Evolutionary conservation across 1,284 basidiomycete species (phyloP), one percentile per base, ranked within the genome.

Genomic region (Testicularia cyperi): DNA sequence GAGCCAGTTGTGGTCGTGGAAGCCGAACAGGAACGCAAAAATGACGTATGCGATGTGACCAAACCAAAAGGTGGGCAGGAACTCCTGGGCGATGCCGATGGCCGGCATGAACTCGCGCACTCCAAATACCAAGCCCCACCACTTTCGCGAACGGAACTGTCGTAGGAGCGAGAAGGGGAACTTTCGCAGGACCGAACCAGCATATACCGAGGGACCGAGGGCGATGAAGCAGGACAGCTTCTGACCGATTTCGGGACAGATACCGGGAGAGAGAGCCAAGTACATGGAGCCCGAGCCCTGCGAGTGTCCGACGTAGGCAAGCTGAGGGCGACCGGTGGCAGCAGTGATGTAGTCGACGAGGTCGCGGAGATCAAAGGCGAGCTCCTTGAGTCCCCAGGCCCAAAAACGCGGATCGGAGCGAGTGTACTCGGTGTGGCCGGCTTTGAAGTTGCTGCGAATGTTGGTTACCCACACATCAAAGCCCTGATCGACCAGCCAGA

Each of bases 391-490:
- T 34, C 69, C 63, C 68, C 70, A 75, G 19, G 74, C 72, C 74
- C 74, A 75, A 63, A 73, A 75, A n/a, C 74, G 61, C 16, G 74
- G 74, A 43, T 75, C 74, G 36, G 48, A 56, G 10, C 69, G 65
- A 12, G 44, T 46, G 54, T 55, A 75, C 31, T 68, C 61, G 28
- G 65, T 72, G 51, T 75, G 74, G 7, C 72, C 74, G 6, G 72
- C 63, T 28, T 58, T 54, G 52, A 64, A 74, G 60, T 74, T 74
- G 41, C 70, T 67, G 27, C 74, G 65, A 28, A 75, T 74, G 55
- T 75, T 75, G 51, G 72, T 72, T 35, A 65, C 45, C 74, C 74
- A 75, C 6, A 75, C 74, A 28, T 75, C 74, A 30, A 70, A 75
- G 30, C 74, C 74, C 29, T 74, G 74, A 33, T 75, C 74, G 18